Evolutionary conservation across 2,329 filamentous ascomycete genomes (phyloP).

Genomic region (Hypoxylon sp.): DNA sequence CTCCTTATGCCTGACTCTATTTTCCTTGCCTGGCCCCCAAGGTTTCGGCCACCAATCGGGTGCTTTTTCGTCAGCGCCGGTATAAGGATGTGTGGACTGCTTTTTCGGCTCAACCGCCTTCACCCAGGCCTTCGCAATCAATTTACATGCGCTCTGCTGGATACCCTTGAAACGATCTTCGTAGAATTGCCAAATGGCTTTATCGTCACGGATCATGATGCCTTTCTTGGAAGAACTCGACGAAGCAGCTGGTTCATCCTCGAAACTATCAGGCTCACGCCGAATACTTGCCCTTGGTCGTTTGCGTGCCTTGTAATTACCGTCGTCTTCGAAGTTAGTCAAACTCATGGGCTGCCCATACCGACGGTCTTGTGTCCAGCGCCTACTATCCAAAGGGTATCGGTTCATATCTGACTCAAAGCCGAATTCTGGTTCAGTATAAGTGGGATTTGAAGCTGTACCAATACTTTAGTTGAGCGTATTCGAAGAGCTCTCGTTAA

Average conservation of each 20-base stretch:
- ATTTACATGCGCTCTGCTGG: constrained; percentile 80
- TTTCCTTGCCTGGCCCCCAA: constrained; percentile 65
- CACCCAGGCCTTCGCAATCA: constrained; percentile 82
- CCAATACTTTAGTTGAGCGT: constrained; percentile 22
- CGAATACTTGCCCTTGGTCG: constrained; percentile 55
- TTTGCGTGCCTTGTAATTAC: constrained; percentile 56
- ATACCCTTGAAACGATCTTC: constrained; percentile 73
- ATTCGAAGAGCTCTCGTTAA: constrained; percentile 4
- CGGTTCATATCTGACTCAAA: constrained; percentile 40
- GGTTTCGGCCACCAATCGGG: constrained; percentile 78
- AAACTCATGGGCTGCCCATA: constrained; percentile 39
- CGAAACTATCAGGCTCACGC: constrained; percentile 57
- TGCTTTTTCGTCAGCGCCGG: constrained; percentile 72
- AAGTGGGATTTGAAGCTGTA: constrained; percentile 35
- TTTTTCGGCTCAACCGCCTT: constrained; percentile 84
- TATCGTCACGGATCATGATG: constrained; percentile 68
- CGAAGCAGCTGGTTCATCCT: constrained; percentile 60
- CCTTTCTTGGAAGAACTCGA: constrained; percentile 58
- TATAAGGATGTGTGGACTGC: constrained; percentile 81
- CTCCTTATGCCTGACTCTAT: constrained; percentile 77
- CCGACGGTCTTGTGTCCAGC: constrained; percentile 36
- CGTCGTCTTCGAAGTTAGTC: constrained; percentile 52
- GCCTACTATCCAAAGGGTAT: constrained; percentile 35
- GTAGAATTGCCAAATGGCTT: constrained; percentile 72
- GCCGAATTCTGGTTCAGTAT: constrained; percentile 40